These are phyloP conservation scores for Colletotrichum somersetense DNA, from an alignment of 2,329 filamentous ascomycete species.

Conservation along the genomic window DNA sequence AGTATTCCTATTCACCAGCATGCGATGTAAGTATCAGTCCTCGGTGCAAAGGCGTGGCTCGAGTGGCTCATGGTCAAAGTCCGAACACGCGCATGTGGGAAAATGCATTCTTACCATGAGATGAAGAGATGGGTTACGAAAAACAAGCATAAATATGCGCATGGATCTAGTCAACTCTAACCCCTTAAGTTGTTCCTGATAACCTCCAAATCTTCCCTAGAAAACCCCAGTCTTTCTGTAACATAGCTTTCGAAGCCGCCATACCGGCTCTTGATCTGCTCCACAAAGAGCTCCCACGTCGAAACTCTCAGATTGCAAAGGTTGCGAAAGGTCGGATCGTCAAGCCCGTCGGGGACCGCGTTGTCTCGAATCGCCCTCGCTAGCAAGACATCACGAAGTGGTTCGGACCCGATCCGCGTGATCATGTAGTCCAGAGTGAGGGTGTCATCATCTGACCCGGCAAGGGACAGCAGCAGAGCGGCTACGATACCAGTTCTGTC, in stretches of 20 bases:
- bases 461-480: neutral
- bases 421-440: constrained; percentile 2
- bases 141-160: too few species aligned
- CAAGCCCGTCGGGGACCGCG: neutral
- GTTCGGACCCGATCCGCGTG: neutral
- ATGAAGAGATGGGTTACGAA: too few species aligned
- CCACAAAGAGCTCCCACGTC: neutral
- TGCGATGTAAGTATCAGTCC: too few species aligned
- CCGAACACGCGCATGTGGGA: too few species aligned
- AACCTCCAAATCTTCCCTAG: neutral
- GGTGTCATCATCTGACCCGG: neutral
- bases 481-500: neutral
- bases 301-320: neutral
- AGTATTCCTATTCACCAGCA: too few species aligned
- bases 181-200: neutral
- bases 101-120: too few species aligned
- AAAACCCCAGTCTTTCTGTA: neutral
- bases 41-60: too few species aligned
- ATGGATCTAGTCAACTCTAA: neutral
- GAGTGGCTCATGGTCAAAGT: too few species aligned
- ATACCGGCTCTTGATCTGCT: neutral
- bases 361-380: neutral
- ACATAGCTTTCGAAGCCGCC: neutral
- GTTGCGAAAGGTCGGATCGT: neutral
- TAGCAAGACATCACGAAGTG: neutral